Evolutionary conservation across 495 filamentous ascomycete species (phyloP).

Genomic region (Podospora fimiseda): DNA sequence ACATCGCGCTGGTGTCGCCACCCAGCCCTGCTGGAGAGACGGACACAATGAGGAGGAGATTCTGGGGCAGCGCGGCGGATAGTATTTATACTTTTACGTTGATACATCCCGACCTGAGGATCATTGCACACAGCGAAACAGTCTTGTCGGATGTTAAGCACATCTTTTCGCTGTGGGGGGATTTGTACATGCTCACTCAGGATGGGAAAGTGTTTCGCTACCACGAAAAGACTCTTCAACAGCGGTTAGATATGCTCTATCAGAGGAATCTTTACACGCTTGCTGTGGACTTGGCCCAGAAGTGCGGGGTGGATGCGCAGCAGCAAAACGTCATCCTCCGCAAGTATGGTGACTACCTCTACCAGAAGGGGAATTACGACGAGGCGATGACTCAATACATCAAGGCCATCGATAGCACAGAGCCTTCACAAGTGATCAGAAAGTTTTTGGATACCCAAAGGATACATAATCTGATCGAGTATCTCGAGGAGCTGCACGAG

Average conservation of each 20-base stretch:
- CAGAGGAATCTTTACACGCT: conserved; percentile 87
- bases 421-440: conserved; percentile 88
- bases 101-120: conserved; percentile 82
- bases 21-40: conserved; percentile 48
- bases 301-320: conserved; percentile 64
- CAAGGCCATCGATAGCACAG: conserved; percentile 89
- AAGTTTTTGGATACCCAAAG: conserved; percentile 95
- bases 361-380: conserved; percentile 90
- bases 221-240: conserved; percentile 83
- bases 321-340: conserved; percentile 90
- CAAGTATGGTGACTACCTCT: conserved; percentile 92
- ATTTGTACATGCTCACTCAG: conserved; percentile 77
- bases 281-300: conserved; percentile 90
- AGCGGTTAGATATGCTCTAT: conserved; percentile 89
- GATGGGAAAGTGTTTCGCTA: conserved; percentile 92
- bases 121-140: conserved; percentile 83
- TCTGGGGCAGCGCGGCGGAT: conserved; percentile 61
- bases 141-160: conserved; percentile 70
- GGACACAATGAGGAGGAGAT: conserved; percentile 47
- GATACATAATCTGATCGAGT: conserved; percentile 96
- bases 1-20: conserved; percentile 82
- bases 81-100: conserved; percentile 81
- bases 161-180: conserved; percentile 84
- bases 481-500: conserved; percentile 92
- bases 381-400: conserved; percentile 98